Evolutionary conservation across 1,284 basidiomycete species (phyloP).

Genomic region (Phlebopus sp.): DNA sequence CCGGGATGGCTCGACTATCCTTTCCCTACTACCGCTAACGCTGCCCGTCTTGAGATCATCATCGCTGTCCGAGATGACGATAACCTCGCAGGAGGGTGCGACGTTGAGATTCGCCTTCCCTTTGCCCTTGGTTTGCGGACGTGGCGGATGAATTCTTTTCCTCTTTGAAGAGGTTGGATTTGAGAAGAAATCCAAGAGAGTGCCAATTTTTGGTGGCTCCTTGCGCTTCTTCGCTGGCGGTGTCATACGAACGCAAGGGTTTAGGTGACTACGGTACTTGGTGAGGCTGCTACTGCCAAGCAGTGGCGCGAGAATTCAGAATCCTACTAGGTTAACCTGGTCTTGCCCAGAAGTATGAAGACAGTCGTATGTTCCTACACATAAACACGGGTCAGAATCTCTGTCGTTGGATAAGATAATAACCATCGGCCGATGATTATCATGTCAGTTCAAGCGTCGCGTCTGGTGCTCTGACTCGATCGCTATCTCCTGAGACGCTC

Average conservation of each 20-base stretch:
- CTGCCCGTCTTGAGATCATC: constrained; percentile 18
- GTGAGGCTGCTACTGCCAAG: too few species aligned
- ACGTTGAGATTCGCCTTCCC: constrained; percentile 9
- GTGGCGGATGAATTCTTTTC: constrained; percentile 13
- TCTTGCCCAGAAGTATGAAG: too few species aligned
- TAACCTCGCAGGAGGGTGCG: constrained; percentile 30
- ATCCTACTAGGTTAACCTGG: too few species aligned
- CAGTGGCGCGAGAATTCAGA: too few species aligned
- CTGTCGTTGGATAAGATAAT: too few species aligned
- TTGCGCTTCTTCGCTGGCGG: constrained; percentile 43
- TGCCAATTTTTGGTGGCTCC: constrained; percentile 35
- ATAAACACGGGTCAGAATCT: too few species aligned
- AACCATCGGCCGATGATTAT: background rate
- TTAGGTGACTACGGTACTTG: too few species aligned
- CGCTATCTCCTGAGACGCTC: background rate
- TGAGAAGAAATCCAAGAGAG: constrained; percentile 54
- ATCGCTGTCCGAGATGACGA: constrained; percentile 61
- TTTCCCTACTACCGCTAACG: too few species aligned
- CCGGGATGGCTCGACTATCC: constrained; percentile 1
- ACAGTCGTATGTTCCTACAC: too few species aligned
- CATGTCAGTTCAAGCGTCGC: background rate
- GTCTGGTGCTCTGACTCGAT: background rate
- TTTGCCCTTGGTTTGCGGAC: constrained; percentile 2
- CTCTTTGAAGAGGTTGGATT: constrained; percentile 22
- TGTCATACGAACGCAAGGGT: constrained; percentile 20